A percentile compares a stretch with the other conserved stretches of the same genome.
Conservation (phyloP, 1,139 yeast species). For the Kodamaea anthophila region DNA sequence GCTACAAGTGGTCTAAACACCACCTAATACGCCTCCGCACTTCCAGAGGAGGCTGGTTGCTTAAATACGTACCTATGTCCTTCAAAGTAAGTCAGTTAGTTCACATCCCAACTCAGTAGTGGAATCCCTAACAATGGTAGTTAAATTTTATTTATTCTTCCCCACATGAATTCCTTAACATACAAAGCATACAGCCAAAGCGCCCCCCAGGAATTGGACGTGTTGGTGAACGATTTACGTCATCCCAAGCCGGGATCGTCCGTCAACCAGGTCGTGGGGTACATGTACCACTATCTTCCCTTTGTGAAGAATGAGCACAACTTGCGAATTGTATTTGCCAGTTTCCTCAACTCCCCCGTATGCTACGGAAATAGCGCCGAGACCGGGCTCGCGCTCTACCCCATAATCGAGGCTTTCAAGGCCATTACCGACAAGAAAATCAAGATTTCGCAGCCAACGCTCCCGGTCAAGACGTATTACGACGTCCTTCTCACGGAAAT, state of each 20-base stretch:
- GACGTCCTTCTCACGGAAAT: slow-evolving; percentile 35
- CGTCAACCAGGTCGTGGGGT: slow-evolving; percentile 39
- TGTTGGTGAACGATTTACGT: slow-evolving; percentile 38
- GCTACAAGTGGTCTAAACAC: too few relatives aligned
- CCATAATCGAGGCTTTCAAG: slow-evolving; percentile 45
- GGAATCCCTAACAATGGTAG: too few relatives aligned
- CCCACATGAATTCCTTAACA: too few relatives aligned
- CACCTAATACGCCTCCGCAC: too few relatives aligned
- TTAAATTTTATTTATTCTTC: too few relatives aligned
- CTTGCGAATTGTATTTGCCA: slow-evolving; percentile 43
- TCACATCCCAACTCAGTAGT: too few relatives aligned
- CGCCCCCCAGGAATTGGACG: slow-evolving; percentile 50
- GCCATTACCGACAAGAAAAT: slow-evolving; percentile 47
- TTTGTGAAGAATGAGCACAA: slow-evolving; percentile 54
- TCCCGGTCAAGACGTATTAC: slow-evolving; percentile 49
- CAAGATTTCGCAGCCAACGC: slow-evolving; percentile 55
- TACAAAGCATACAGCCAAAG: too few relatives aligned
- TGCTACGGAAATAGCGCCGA: slow-evolving; percentile 36
- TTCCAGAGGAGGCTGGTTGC: too few relatives aligned
- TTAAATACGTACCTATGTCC: too few relatives aligned
- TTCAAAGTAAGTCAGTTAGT: too few relatives aligned
- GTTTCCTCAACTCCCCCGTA: slow-evolving; percentile 43
- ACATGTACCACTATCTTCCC: slow-evolving; percentile 56
- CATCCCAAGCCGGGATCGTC: slow-evolving; percentile 31
- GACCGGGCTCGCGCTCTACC: slow-evolving; percentile 30